These are phyloP conservation scores for Rubia tinctorum DNA, from an alignment of 305 asterid species.

Conservation along the genomic window DNA sequence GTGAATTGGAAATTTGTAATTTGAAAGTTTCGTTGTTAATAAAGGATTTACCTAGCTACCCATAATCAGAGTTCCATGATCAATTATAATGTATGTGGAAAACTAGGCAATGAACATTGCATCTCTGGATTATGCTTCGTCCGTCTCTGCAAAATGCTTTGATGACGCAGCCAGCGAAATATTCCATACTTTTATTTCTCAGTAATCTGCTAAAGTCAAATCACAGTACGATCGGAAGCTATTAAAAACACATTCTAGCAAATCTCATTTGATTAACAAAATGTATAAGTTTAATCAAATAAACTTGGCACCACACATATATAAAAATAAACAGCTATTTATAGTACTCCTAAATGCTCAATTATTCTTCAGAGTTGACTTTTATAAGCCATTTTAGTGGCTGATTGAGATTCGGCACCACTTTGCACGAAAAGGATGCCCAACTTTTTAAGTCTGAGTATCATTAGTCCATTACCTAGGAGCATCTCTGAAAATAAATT, in stretches of 20 bases:
- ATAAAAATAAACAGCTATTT: background rate
- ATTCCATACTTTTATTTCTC: background rate
- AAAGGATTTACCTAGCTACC: background rate
- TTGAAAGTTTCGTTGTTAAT: too few relatives aligned
- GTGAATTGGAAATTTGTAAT: too few relatives aligned
- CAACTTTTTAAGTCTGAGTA: too few relatives aligned
- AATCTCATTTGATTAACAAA: too few relatives aligned
- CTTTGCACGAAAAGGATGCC: background rate
- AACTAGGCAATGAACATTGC: background rate
- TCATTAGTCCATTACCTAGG: too few relatives aligned
- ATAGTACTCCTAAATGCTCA: background rate
- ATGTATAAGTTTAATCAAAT: background rate
- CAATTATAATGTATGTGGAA: background rate
- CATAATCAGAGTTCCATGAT: background rate
- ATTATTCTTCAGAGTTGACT: conserved; percentile 5
- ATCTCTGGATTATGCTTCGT: conserved; percentile 2
- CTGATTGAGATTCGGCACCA: background rate
- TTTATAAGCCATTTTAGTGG: background rate
- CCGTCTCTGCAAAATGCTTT: conserved; percentile 11
- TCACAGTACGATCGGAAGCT: background rate
- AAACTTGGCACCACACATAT: background rate
- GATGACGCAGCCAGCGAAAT: conserved; percentile 3
- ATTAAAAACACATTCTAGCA: background rate
- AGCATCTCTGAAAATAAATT: too few relatives aligned
- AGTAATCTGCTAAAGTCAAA: conserved; percentile 14